Percentiles rank a stretch among this genome's conserved stretches.
phyloP scores from a whole-genome alignment of 306 rosid genomes.

The Begonia masoniana region DNA sequence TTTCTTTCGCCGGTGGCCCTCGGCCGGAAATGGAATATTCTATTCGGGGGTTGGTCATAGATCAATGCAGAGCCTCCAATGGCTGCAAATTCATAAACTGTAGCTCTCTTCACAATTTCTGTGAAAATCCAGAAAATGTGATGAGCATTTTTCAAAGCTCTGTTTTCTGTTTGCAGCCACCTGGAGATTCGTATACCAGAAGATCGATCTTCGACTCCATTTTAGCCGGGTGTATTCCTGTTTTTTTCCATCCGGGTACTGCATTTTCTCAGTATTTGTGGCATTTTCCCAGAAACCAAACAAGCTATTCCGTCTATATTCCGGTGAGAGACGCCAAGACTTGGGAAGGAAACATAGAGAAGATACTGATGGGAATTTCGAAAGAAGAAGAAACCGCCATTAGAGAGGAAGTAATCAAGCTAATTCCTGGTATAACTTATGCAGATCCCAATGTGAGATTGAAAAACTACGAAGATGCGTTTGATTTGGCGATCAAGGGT shows the following conservation, averaged over 20 bases:
- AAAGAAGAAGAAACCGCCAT: constrained; percentile 36
- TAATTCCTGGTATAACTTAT: constrained; percentile 63
- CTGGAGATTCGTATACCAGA: constrained; percentile 84
- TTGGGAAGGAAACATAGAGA: constrained; percentile 41
- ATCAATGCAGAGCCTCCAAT: constrained; percentile 40
- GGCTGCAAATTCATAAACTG: constrained; percentile 55
- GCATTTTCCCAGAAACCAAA: constrained; percentile 53
- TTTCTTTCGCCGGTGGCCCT: constrained; percentile 70
- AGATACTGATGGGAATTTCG: constrained; percentile 33
- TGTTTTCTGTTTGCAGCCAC: constrained; percentile 72
- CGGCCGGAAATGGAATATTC: constrained; percentile 53
- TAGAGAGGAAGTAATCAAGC: constrained; percentile 64
- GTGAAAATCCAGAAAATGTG: constrained; percentile 48
- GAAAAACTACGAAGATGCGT: constrained; percentile 49
- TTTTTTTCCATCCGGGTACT: constrained; percentile 79
- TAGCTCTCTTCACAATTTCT: constrained; percentile 31
- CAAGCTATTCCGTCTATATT: constrained; percentile 52
- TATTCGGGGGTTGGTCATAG: constrained; percentile 44
- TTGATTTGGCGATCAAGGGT: constrained; percentile 56
- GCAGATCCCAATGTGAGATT: constrained; percentile 45
- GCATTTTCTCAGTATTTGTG: constrained; percentile 79
- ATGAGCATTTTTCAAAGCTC: constrained; percentile 47
- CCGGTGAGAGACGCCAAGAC: constrained; percentile 48
- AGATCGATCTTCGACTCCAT: constrained; percentile 76
- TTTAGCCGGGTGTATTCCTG: constrained; percentile 81